A percentile compares a stretch with the other conserved stretches of the same genome.
phyloP scores from a whole-genome alignment of 2,329 filamentous ascomycete species.

The Neonectria sp. region DNA sequence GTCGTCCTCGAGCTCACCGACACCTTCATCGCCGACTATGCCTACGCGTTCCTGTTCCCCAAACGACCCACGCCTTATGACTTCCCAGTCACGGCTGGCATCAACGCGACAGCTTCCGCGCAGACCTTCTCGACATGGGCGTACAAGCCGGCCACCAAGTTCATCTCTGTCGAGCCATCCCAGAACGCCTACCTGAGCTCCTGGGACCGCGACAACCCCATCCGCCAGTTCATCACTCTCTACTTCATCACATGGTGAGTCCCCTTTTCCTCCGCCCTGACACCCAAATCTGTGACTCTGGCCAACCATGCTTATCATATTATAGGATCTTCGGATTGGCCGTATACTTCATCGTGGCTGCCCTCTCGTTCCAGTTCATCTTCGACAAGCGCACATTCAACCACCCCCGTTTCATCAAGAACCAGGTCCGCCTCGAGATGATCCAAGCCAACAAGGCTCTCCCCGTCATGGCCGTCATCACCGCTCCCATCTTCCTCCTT shows the following conservation, averaged over 20 bases:
- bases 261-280: not conserved
- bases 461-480: conserved; percentile 87
- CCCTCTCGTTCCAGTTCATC: conserved; percentile 87
- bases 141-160: conserved; percentile 81
- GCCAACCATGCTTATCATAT: not conserved
- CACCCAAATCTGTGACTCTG: too few relatives aligned
- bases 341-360: conserved; percentile 88
- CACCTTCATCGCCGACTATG: conserved; percentile 83
- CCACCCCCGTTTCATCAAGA: conserved; percentile 95
- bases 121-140: conserved; percentile 73
- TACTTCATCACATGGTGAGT: conserved; percentile 89
- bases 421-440: conserved; percentile 91
- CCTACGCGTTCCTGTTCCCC: conserved; percentile 83
- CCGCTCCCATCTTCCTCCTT: conserved; percentile 83
- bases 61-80: conserved; percentile 67
- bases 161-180: conserved; percentile 78
- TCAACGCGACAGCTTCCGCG: conserved; percentile 66
- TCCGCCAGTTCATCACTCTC: conserved; percentile 81
- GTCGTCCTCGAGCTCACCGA: conserved; percentile 90
- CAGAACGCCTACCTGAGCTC: conserved; percentile 85
- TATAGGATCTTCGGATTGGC: conserved; percentile 87
- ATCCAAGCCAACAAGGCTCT: conserved; percentile 82
- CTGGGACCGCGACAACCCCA: conserved; percentile 83
- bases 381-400: conserved; percentile 92
- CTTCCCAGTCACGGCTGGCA: conserved; percentile 59